A percentile compares a stretch with the other conserved stretches of the same genome.
Evolutionary conservation across 352 stramenopile genomes (phyloP).

Genomic region (Globisporangium megalacanthum): DNA sequence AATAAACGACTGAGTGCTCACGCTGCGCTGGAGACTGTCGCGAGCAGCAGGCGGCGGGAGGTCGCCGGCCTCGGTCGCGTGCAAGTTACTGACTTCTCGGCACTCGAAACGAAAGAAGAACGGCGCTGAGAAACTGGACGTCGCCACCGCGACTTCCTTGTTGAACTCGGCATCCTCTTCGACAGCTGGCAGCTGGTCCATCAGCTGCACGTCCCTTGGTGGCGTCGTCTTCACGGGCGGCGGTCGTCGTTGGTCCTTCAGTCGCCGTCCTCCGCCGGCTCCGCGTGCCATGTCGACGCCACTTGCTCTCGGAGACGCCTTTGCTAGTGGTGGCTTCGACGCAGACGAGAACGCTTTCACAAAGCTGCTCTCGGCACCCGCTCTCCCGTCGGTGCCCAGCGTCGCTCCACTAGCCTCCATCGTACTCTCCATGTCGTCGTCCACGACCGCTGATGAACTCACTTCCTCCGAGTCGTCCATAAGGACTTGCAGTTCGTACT

Average conservation of each 20-base stretch:
- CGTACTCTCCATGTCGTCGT: slow-evolving; percentile 5
- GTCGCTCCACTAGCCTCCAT: slow-evolving; percentile 3
- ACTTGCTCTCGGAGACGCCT: slow-evolving; percentile 5
- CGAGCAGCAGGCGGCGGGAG: neutral
- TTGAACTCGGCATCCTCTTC: slow-evolving; percentile 81
- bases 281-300: neutral
- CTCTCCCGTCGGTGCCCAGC: neutral
- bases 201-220: slow-evolving; percentile 16
- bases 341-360: slow-evolving; percentile 7
- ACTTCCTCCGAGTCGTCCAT: slow-evolving; percentile 55
- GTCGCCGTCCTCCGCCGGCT: slow-evolving; percentile 5
- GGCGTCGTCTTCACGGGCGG: slow-evolving; percentile 21
- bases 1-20: slow-evolving; percentile 49
- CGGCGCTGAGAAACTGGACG: slow-evolving; percentile 74
- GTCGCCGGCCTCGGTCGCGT: slow-evolving; percentile 6
- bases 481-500: slow-evolving; percentile 57
- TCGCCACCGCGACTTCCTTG: slow-evolving; percentile 78
- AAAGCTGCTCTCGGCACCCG: neutral
- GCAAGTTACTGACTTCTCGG: slow-evolving; percentile 37
- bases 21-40: slow-evolving; percentile 24
- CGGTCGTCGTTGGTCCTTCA: slow-evolving; percentile 14
- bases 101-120: slow-evolving; percentile 87
- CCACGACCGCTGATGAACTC: slow-evolving; percentile 19
- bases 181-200: slow-evolving; percentile 29
- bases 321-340: slow-evolving; percentile 14